phyloP scores from a whole-genome alignment of 768 basidiomycete species.

The Russula lepida region DNA sequence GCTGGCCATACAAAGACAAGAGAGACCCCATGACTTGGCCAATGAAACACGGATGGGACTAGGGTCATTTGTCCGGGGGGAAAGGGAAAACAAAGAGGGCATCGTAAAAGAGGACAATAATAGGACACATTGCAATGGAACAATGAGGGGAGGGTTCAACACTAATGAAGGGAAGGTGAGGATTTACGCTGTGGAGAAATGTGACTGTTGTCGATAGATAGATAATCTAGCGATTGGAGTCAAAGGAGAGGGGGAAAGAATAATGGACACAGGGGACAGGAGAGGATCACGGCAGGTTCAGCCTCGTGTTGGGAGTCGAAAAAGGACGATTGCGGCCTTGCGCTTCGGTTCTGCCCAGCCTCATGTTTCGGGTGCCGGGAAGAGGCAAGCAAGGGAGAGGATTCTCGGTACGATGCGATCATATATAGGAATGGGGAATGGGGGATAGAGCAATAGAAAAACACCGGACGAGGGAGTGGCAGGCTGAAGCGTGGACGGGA shows the following conservation, averaged over 20 bases:
- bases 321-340: conserved; percentile 13
- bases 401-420: conserved; percentile 8
- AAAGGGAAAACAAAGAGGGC: conserved; percentile 3
- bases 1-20: conserved; percentile 8
- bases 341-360: conserved; percentile 14
- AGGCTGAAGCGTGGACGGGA: conserved; percentile 13
- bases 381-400: background rate
- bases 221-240: background rate
- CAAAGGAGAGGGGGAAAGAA: background rate
- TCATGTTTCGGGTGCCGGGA: conserved; percentile 15
- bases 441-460: background rate
- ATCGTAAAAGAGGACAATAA: conserved; percentile 4
- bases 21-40: conserved; percentile 2
- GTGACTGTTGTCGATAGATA: too few species aligned
- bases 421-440: conserved; percentile 12
- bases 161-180: conserved; percentile 1
- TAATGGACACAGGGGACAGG: background rate
- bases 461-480: conserved; percentile 3
- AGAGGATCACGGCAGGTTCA: background rate
- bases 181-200: background rate
- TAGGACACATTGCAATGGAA: conserved; percentile 1
- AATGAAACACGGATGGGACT: background rate
- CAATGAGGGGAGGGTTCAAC: background rate
- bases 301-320: conserved; percentile 14
- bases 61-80: conserved; percentile 1